phyloP scores from a whole-genome alignment of 2,329 filamentous ascomycete species.

The Colletotrichum eremochloae region DNA sequence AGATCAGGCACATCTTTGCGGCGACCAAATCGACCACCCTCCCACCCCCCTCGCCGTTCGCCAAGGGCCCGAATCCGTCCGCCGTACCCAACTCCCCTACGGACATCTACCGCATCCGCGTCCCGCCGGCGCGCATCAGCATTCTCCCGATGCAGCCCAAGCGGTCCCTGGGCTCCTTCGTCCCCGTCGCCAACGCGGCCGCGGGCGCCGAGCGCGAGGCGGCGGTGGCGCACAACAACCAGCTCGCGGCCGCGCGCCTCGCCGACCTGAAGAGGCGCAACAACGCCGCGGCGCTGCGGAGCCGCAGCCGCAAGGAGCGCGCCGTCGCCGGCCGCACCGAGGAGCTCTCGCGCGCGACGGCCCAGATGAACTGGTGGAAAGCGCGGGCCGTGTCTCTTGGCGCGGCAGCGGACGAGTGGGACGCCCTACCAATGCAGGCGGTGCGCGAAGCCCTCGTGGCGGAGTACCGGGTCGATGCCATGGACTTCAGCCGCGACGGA shows the following conservation, averaged over 20 bases:
- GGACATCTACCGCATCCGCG: slow-evolving; percentile 15
- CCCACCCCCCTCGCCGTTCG: slow-evolving; percentile 45
- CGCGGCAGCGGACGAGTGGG: not conserved
- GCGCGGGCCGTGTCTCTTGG: slow-evolving; percentile 1
- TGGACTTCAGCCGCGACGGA: slow-evolving; percentile 6
- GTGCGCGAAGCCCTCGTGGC: slow-evolving; percentile 5
- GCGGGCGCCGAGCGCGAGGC: slow-evolving; percentile 37
- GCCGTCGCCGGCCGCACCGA: slow-evolving; percentile 47
- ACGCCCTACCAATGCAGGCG: not conserved
- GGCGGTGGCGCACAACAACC: slow-evolving; percentile 45
- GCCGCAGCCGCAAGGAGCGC: slow-evolving; percentile 44
- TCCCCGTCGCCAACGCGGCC: slow-evolving; percentile 40
- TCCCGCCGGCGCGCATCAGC: not conserved
- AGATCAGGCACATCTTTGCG: slow-evolving; percentile 45
- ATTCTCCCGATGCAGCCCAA: slow-evolving; percentile 49
- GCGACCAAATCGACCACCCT: slow-evolving; percentile 47
- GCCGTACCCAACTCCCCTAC: not conserved
- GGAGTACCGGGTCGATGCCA: slow-evolving; percentile 6
- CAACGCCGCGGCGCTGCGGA: slow-evolving; percentile 55
- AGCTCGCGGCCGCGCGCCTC: slow-evolving; percentile 46
- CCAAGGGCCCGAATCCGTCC: not conserved
- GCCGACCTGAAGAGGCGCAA: slow-evolving; percentile 52
- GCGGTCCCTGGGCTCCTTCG: slow-evolving; percentile 42
- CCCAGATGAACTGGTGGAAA: slow-evolving; percentile 11
- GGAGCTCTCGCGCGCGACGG: slow-evolving; percentile 43